Evolutionary conservation across 2,329 filamentous ascomycete genomes (phyloP), one percentile per base, ranked within the genome.

Genomic region (Metarhizium rileyi): DNA sequence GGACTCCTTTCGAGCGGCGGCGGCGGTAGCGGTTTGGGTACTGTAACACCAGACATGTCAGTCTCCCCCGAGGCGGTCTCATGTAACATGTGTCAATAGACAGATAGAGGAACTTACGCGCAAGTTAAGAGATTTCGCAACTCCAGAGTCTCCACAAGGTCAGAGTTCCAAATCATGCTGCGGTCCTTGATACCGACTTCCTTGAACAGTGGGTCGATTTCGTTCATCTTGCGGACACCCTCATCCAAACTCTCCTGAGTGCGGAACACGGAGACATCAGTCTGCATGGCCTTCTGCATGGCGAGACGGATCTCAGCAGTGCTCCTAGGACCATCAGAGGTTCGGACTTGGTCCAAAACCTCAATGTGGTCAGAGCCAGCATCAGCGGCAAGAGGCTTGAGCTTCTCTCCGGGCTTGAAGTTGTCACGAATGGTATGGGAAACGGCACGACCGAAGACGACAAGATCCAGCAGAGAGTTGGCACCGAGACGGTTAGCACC

Each of bases 121-220:
- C 93, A 97, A 63, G 93, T 97, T 66, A 98, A 75, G 63, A 98
- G 72, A 71, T 98, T 98, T 65, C 90, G 81, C 64, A 97, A 77
- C 74, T 98, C 93, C 50, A 98, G 82, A 7, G 91, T 95, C 79
- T 97, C 91, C 54, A 95, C 89, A 36, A 97, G 81, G 65, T 97
- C 91, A 23, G 87, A 90, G 83, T 97, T 97, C 91, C 91, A 97
- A 76, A 97, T 97, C 91, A 97, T 96, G 79, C 88, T 94, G 70
- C 93, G 87, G 71, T 97, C 91, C 81, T 95, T 95, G 74, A 88
- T 96, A 64, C 89, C 88, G 60, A 97, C 85, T 64, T 96, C 77
- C 61, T 77, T 72, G 73, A 86, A 97, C 62, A 76, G 78, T 61
- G 79, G 70, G 68, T 97, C 91, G 60, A 97, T 88, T 59, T 89